phyloP scores from a whole-genome alignment of 108 stramenopile species.

The Fragilaria crotonensis region DNA sequence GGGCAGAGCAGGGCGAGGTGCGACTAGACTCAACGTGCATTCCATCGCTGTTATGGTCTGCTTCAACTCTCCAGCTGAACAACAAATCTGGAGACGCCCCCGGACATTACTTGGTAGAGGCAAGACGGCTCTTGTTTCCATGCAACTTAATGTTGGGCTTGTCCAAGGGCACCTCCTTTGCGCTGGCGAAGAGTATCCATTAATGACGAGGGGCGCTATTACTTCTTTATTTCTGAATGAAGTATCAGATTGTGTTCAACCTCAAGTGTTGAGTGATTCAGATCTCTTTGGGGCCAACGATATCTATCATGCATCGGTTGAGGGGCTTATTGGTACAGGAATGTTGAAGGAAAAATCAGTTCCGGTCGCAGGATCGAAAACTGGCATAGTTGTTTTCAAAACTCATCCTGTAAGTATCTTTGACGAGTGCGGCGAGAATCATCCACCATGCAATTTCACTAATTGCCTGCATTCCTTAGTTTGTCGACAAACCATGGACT shows the following conservation, averaged over 20 bases:
- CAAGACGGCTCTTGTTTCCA: conserved; percentile 66
- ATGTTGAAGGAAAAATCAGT: conserved; percentile 17
- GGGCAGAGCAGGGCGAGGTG: conserved; percentile 89
- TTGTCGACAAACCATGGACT: conserved; percentile 60
- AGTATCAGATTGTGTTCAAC: conserved; percentile 2
- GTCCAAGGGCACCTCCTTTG: conserved; percentile 86
- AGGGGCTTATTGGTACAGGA: conserved; percentile 17
- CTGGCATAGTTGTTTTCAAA: conserved; percentile 20
- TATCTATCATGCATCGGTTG: conserved; percentile 46
- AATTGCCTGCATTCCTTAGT: conserved; percentile 2
- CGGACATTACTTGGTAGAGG: conserved; percentile 52
- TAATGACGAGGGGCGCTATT: conserved; percentile 31
- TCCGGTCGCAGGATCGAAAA: conserved; percentile 8
- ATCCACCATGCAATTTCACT: conserved; percentile 4
- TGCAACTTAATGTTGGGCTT: conserved; percentile 67
- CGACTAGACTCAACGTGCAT: conserved; percentile 14
- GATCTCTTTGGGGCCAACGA: conserved; percentile 47
- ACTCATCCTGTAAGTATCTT: conserved; percentile 43
- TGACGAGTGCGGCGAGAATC: too few relatives aligned
- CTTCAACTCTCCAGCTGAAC: conserved; percentile 83
- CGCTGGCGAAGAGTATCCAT: conserved; percentile 84
- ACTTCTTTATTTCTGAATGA: neutral
- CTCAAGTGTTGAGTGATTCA: conserved; percentile 28
- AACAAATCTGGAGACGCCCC: conserved; percentile 78
- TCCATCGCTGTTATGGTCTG: conserved; percentile 84